Conservation (phyloP, 805 yeast genomes). For the Ogataea haglerorum region DNA sequence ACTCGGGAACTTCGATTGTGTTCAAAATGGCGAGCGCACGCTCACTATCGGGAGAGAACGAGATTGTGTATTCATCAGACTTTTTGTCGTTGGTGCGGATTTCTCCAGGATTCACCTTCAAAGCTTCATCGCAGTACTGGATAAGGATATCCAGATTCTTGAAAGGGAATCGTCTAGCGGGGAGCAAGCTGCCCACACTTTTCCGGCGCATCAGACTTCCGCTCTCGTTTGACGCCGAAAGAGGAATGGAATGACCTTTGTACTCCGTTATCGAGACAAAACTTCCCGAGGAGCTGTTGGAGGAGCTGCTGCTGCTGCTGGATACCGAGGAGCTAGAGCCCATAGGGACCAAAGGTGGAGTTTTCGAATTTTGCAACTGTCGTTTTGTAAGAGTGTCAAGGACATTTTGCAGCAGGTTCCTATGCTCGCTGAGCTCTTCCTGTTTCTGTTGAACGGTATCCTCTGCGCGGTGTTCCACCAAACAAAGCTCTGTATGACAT, state of each 20-base stretch:
- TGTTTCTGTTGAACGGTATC: conserved; percentile 73
- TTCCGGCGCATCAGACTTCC: conserved; percentile 32
- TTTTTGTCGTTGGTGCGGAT: conserved; percentile 30
- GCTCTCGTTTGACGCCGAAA: conserved; percentile 22
- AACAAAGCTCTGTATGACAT: conserved; percentile 81
- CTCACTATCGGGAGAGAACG: conserved; percentile 58
- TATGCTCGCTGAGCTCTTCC: conserved; percentile 73
- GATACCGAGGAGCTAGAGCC: conserved; percentile 26
- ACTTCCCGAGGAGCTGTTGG: conserved; percentile 18
- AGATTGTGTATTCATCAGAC: conserved; percentile 30
- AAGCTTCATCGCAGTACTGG: conserved; percentile 72
- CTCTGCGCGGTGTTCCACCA: conserved; percentile 78
- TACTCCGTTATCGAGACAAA: conserved; percentile 40
- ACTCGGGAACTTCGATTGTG: conserved; percentile 40
- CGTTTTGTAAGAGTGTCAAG: conserved; percentile 36
- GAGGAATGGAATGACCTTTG: conserved; percentile 51
- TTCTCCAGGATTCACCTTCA: conserved; percentile 71
- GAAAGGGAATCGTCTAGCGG: conserved; percentile 52
- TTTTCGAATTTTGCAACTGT: conserved; percentile 16
- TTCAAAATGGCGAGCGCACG: conserved; percentile 48
- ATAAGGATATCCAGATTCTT: conserved; percentile 54
- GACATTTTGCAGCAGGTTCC: conserved; percentile 44
- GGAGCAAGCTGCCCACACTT: conserved; percentile 41
- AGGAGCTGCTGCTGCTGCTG: conserved; percentile 13
- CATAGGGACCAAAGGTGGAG: conserved; percentile 22